Evolutionary conservation across 768 basidiomycete species (phyloP), one percentile per base, ranked within the genome.

Genomic region (Porpolomopsis calyptriformis): DNA sequence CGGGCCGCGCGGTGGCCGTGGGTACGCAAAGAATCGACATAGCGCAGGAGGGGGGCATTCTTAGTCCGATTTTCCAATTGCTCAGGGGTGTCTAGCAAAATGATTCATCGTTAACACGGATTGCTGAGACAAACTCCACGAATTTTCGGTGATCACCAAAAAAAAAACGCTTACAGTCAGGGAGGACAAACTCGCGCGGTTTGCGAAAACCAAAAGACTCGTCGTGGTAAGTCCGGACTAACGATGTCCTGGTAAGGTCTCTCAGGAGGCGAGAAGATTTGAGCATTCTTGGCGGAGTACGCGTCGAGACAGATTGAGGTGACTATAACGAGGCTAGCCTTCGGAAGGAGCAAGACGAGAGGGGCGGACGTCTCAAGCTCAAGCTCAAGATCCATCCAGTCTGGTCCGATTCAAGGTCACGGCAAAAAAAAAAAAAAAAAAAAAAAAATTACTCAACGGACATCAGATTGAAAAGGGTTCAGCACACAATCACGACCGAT

Each of bases 11-110:
- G 77, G 56, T 91, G 89, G 0, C 84, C 85, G 52, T 90, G 85
- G 0, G 72, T 80, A n/a, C 90, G 76, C 54, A 94, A 73, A 1
- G 85, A 82, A 59, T 94, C 92, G 9, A 91, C 86, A 57, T 91
- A 93, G 26, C 92, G 83, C 36, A 93, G 66, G 14, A 96, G 67
- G 2, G 86, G 68, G 0, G 89, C 88, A 53, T 93, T 91, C 2
- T 60, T 57, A 11, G 70, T 70, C 7, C 91, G 74, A 61, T 86
- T 86, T 43, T 68, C 58, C 11, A 90, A 69, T 53, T 88, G 85
- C 0, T 67, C 65, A 1, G 71, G 59, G 2, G 77, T 84, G 57
- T 86, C 85, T 86, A 26, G 24, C 20, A 42, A 36, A 49, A 24
- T 11, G 18, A 6, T n/a, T 6, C 10, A 33, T 10, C 24, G 11